Base-by-base conservation (phyloP, 148 eudicot genomes). In the Rhododendron ferrugineum region DNA sequence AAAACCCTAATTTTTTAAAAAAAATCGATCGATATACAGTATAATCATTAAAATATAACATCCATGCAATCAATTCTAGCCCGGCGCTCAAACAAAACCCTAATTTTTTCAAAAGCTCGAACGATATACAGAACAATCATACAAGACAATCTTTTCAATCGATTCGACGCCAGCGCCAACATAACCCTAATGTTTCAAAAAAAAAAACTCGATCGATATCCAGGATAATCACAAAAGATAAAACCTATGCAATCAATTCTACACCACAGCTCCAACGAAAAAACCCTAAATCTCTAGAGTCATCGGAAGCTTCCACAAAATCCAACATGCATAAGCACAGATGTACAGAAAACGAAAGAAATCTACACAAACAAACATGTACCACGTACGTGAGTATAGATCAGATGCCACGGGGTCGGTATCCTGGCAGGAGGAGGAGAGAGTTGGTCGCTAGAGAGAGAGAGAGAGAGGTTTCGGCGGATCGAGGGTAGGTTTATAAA, bases 341-440 rank as follows among this genome's bases (percentile, higher is more conserved):
- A 42, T 6, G 23, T 22, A 42, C 15, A 76, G 13, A 76, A 1
- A 79, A 23, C 36, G 68, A 56, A 37, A 80, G 46, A 18, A 52
- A 54, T 2, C 6, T 0, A 68, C 5, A 34, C 20, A 47, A 18
- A n/a, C 18, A 14, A 10, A 82, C 5, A 9, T n/a, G 11, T 26
- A n/a, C 11, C 11, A 50, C 40, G 49, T 11, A n/a, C 18, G 66
- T 26, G 9, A 8, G 11, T 26, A 40, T 13, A 32, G 3, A 26
- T 70, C 75, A 70, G 60, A 8, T 37, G 26, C 30, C 40, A 42
- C 47, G 2, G 42, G 11, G n/a, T 50, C 18, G 2, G 23, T 80
- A 50, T 81, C 87, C 87, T 85, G 81, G 40, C 40, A 68, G 49
- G 84, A 73, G 26, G 32, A 84, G 79, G 37, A 85, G 37, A 47